phyloP scores from a whole-genome alignment of 805 yeast species.

The Wickerhamomyces hampshirensis region DNA sequence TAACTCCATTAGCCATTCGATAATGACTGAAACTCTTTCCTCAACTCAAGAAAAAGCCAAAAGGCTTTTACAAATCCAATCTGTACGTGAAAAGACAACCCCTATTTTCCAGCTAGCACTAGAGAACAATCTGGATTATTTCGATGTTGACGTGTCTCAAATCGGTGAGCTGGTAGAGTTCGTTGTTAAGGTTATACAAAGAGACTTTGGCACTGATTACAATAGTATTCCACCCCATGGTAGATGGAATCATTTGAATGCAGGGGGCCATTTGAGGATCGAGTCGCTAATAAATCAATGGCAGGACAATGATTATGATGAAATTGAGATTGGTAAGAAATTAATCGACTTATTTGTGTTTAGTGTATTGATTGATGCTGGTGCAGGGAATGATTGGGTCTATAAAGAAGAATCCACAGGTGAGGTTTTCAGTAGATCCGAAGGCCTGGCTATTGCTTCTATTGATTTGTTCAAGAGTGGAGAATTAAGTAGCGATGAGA shows the following conservation, averaged over 20 bases:
- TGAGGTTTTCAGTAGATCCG: slow-evolving; percentile 40
- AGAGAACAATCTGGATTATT: slow-evolving; percentile 33
- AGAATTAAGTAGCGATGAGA: slow-evolving; percentile 30
- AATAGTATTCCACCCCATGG: slow-evolving; percentile 59
- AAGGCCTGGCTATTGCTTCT: slow-evolving; percentile 62
- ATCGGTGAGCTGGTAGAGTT: slow-evolving; percentile 40
- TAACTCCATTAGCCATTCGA: too few species aligned
- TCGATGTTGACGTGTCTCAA: slow-evolving; percentile 40
- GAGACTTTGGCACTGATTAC: slow-evolving; percentile 41
- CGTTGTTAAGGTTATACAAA: slow-evolving; percentile 35
- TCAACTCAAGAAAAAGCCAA: slow-evolving; percentile 4
- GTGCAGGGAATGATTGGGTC: slow-evolving; percentile 59
- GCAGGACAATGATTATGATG: slow-evolving; percentile 27
- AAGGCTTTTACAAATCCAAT: slow-evolving; percentile 44
- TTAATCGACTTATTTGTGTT: slow-evolving; percentile 54
- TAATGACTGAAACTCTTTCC: background rate
- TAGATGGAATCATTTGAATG: slow-evolving; percentile 61
- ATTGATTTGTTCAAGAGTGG: slow-evolving; percentile 50
- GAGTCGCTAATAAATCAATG: slow-evolving; percentile 37
- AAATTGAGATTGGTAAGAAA: slow-evolving; percentile 45
- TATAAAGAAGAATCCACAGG: slow-evolving; percentile 35
- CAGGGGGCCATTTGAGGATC: slow-evolving; percentile 41
- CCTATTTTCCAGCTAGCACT: slow-evolving; percentile 39
- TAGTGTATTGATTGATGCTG: slow-evolving; percentile 62
- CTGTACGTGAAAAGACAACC: slow-evolving; percentile 50